Base-by-base conservation (phyloP, 495 filamentous ascomycete genomes). In the Saxophila tyrrhenica region DNA sequence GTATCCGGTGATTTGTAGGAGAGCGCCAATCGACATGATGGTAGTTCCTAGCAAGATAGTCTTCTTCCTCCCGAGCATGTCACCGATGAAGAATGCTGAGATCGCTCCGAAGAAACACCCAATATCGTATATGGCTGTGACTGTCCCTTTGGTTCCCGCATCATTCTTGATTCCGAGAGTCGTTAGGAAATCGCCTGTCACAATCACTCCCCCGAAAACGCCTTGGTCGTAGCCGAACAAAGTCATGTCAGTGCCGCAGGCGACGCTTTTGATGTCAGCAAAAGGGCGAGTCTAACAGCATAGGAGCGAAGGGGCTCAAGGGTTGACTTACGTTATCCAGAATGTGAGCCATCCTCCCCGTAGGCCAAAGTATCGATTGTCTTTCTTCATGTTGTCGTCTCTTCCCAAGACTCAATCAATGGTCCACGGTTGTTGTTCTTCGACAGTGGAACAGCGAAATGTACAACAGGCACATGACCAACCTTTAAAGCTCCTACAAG, bases 1-100 rank as follows among this genome's bases (percentile, higher is more conserved):
- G 60, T 76, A 84, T 0, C 82, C 70, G n/a, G 75, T 73, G 45
- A 78, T 76, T 57, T 85, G 81, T 32, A 85, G 72, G 39, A 84
- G 70, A 9, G 81, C 80, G 1, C 79, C 81, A 22, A 84, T 62
- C 22, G 68, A 70, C 79, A 84, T 83, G 35, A 83, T 77, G 0
- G 67, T 58, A 3, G 61, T 63, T 3, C 59, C 59, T 20, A 62
- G 11, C 2, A 64, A 22, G 29, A 62, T 42, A 1, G 53, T 57
- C 50, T 58, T 59, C 50, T 64, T 64, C 1, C 62, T 56, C 19
- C 62, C 62, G 24, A 64, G 51, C 17, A 13, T n/a, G 19, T 62
- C 59, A 15, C 59, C 56, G 15, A 58, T 8, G 15, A 24, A 17
- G 22, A 59, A 58, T 13, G 62, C 55, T 1, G 39, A 46, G 32